Evolutionary conservation across 306 rosid genomes (phyloP).

Genomic region (Carpinus viminea): DNA sequence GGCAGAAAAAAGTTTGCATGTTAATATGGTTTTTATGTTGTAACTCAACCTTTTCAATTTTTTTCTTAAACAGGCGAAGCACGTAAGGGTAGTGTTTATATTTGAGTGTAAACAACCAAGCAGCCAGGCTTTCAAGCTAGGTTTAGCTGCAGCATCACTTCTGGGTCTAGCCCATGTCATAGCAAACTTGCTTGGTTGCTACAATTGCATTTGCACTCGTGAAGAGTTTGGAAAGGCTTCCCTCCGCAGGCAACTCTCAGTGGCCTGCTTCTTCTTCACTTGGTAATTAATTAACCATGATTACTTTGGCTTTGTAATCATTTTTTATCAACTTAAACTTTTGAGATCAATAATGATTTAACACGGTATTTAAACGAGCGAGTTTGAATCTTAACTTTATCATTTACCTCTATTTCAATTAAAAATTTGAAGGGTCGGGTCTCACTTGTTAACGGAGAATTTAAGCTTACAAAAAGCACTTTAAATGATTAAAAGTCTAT

Average conservation of each 20-base stretch:
- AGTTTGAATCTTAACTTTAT: too few species aligned
- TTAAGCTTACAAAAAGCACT: too few species aligned
- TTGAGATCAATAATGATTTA: too few species aligned
- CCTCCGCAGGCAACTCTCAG: conserved; percentile 63
- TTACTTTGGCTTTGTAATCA: too few species aligned
- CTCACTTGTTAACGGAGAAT: too few species aligned
- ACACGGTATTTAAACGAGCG: too few species aligned
- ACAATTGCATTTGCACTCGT: conserved; percentile 80
- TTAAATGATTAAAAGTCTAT: too few species aligned
- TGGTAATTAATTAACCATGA: conserved; percentile 40
- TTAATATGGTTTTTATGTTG: background rate
- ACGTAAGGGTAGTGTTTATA: conserved; percentile 70
- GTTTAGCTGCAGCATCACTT: conserved; percentile 70
- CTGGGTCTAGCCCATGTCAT: conserved; percentile 68
- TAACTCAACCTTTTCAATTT: background rate
- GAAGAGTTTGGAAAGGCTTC: conserved; percentile 76
- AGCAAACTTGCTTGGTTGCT: conserved; percentile 79
- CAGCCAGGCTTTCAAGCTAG: conserved; percentile 73
- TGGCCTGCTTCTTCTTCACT: conserved; percentile 69
- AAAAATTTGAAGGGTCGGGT: too few species aligned
- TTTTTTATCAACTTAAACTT: background rate
- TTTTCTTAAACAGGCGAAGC: conserved; percentile 60
- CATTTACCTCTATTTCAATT: too few species aligned
- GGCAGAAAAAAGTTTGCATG: background rate
- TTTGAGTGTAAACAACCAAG: conserved; percentile 96